Evolutionary conservation across 441 rosid species (phyloP), one percentile per base, ranked within the genome.

Genomic region (Erodium chrysanthum): DNA sequence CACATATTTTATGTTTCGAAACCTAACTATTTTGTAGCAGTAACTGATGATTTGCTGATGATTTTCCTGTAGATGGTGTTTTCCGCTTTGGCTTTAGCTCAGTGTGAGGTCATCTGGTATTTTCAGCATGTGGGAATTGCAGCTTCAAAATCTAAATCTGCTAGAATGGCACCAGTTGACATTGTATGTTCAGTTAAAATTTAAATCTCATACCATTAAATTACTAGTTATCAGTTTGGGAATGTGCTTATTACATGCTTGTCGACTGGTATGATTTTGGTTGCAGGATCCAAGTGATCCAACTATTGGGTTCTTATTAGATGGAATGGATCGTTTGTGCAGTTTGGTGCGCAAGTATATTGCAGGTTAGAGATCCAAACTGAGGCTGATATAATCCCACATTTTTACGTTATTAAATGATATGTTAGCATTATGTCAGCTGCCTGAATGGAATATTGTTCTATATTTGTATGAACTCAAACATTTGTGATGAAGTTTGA

Each of bases 281-380:
- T 66, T 80, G 80, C 76, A 92, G 98, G 98, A 96, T 84, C 98
- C 93, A 80, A 90, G 78, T 85, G 99, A 96, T 82, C 99, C 98
- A 67, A 96, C 98, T 76, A 84, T 89, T 76, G 99, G 98, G 71
- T 96, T 90, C 84, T 83, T 96, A 70, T 79, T 96, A 40, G 98
- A 96, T 68, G 99, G 98, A 79, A 92, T 92, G 99, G 99, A 92
- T 72, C 91, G 75, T 50, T 81, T 92, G 62, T 92, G 97, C 82
- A 86, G 99, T 81, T 81, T 96, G 68, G 98, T 96, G 66, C 97
- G 96, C 83, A 96, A 96, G 78, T 96, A 92, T 75, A 89, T 90
- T 70, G 89, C 98, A 85, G 98, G 99, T 88, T 64, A 74, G 64
- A 12, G 37, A 60, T 14, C 17, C 17, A 25, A 84, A 60, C 31